Percentiles rank a stretch among this genome's conserved stretches.
Conservation (phyloP, 2,329 filamentous ascomycete genomes). For the Rhynchosporium agropyri region DNA sequence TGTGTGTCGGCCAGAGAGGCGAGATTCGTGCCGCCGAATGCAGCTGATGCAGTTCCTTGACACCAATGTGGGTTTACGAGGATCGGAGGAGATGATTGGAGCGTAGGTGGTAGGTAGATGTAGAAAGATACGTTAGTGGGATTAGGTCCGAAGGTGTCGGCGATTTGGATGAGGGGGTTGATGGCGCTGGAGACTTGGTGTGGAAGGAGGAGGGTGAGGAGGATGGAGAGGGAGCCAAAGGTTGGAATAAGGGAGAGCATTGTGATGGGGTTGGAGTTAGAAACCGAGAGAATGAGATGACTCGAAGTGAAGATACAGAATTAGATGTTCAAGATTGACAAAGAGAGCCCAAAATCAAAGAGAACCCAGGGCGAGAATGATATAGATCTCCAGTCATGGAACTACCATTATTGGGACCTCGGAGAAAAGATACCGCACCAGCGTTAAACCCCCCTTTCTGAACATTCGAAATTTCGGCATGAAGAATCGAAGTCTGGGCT, state of each 20-base stretch:
- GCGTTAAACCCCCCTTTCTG: not conserved
- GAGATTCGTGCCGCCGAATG: slow-evolving; percentile 47
- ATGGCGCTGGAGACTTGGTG: slow-evolving; percentile 19
- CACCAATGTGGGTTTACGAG: slow-evolving; percentile 34
- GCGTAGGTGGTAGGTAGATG: slow-evolving; percentile 31
- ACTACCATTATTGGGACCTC: not conserved
- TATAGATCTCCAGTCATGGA: not conserved
- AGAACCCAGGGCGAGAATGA: not conserved
- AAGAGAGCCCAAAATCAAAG: not conserved
- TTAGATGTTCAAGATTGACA: too few relatives aligned
- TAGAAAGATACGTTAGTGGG: slow-evolving; percentile 45
- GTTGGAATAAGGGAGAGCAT: not conserved
- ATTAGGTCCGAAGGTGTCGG: slow-evolving; percentile 46
- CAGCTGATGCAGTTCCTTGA: slow-evolving; percentile 46
- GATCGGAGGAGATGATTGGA: slow-evolving; percentile 28
- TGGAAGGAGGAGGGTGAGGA: slow-evolving; percentile 18
- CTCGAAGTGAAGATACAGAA: not conserved
- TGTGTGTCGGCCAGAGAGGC: slow-evolving; percentile 54
- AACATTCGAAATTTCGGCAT: not conserved
- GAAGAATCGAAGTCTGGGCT: not conserved
- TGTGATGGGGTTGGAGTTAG: not conserved
- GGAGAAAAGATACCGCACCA: slow-evolving; percentile 2
- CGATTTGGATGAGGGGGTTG: slow-evolving; percentile 41
- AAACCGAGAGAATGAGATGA: not conserved
- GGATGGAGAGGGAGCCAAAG: slow-evolving; percentile 3